Evolutionary conservation across 352 stramenopile species (phyloP).

Genomic region (Pythium volutum): DNA sequence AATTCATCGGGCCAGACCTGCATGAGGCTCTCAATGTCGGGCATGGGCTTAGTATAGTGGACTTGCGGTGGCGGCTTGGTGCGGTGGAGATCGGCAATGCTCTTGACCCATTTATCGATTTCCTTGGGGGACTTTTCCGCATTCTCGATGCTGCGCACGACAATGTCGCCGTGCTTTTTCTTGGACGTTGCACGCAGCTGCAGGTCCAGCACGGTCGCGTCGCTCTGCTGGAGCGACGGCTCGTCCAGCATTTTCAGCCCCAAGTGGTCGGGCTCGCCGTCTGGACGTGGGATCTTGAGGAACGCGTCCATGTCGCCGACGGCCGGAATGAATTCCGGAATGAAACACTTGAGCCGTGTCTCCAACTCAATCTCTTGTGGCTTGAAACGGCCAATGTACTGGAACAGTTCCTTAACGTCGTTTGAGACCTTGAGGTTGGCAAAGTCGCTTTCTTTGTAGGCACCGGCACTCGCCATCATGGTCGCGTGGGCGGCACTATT

Average conservation of each 20-base stretch:
- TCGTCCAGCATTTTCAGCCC: conserved; percentile 95
- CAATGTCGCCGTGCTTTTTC: conserved; percentile 91
- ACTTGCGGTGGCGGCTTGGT: conserved; percentile 92
- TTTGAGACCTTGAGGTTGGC: conserved; percentile 85
- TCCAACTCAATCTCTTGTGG: conserved; percentile 94
- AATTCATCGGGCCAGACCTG: conserved; percentile 89
- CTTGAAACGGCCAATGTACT: conserved; percentile 95
- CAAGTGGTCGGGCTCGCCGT: conserved; percentile 86
- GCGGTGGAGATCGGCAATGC: conserved; percentile 92
- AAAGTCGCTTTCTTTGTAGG: conserved; percentile 90
- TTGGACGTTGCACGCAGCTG: conserved; percentile 94
- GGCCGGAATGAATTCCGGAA: conserved; percentile 95
- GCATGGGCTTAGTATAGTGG: conserved; percentile 93
- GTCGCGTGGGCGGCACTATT: conserved; percentile 39
- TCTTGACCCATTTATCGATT: conserved; percentile 95
- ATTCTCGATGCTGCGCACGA: conserved; percentile 94
- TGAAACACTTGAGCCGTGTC: conserved; percentile 95
- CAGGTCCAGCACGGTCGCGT: conserved; percentile 94
- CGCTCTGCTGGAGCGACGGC: conserved; percentile 88
- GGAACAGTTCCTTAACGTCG: conserved; percentile 91
- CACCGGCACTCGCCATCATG: conserved; percentile 64
- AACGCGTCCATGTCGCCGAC: conserved; percentile 97
- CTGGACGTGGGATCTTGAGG: conserved; percentile 94
- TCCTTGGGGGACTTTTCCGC: conserved; percentile 91
- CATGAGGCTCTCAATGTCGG: conserved; percentile 95